Evolutionary conservation across 257 asterid genomes (phyloP).

Genomic region (Solanum chilense): DNA sequence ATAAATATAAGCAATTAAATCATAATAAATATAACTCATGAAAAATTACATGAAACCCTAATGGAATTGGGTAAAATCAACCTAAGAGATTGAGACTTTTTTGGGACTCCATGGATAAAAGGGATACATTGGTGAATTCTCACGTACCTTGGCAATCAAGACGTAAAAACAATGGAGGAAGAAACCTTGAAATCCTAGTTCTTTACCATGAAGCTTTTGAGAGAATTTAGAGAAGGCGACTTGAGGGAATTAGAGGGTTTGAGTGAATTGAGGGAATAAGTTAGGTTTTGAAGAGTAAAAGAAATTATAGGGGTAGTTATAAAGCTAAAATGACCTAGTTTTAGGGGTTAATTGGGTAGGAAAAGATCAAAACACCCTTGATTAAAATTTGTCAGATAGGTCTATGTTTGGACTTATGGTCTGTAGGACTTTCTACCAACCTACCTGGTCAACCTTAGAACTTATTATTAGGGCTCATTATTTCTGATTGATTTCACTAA

Average conservation of each 20-base stretch:
- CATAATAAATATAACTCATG: neutral
- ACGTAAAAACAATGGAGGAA: neutral
- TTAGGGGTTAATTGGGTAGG: neutral
- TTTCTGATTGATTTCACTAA: neutral
- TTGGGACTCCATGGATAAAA: neutral
- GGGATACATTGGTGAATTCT: neutral
- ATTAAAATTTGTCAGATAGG: neutral
- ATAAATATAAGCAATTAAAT: too few species aligned
- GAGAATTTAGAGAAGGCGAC: neutral
- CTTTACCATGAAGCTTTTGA: neutral
- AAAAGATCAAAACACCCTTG: neutral
- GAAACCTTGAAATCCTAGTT: neutral
- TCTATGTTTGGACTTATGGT: neutral
- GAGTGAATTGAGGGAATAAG: neutral
- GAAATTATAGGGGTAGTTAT: neutral
- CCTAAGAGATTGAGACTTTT: neutral
- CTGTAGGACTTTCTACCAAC: neutral
- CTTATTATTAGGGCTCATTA: neutral
- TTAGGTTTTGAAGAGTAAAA: neutral
- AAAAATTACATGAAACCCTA: too few species aligned
- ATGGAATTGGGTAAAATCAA: neutral
- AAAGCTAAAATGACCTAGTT: neutral
- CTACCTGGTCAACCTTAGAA: neutral
- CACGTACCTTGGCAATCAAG: neutral
- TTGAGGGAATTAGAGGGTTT: neutral